Percentiles rank a stretch among this genome's conserved stretches.
Conservation (phyloP, 495 filamentous ascomycete species). For the Penicillium desertorum region DNA sequence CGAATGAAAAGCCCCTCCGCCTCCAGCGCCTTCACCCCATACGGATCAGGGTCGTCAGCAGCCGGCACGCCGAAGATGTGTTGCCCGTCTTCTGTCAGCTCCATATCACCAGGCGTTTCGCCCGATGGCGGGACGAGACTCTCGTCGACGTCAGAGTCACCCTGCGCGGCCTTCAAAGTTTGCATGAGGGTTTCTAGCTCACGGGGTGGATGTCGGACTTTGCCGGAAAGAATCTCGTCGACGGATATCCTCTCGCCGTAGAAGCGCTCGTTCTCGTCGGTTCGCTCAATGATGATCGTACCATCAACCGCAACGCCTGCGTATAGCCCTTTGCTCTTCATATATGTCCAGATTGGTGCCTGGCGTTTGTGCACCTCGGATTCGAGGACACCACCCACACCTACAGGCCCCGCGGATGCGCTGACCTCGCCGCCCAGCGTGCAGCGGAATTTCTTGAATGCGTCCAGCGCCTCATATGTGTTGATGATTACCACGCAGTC, state of each 20-base stretch:
- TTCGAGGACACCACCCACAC: conserved; percentile 69
- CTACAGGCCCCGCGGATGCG: conserved; percentile 77
- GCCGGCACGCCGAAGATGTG: conserved; percentile 72
- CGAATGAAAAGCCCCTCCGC: conserved; percentile 81
- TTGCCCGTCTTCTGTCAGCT: conserved; percentile 46
- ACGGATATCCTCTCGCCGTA: conserved; percentile 72
- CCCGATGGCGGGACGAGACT: conserved; percentile 50
- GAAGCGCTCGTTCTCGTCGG: conserved; percentile 86
- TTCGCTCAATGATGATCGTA: conserved; percentile 78
- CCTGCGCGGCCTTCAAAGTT: conserved; percentile 83
- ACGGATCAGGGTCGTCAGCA: conserved; percentile 76
- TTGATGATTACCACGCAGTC: conserved; percentile 92
- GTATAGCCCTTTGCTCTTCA: conserved; percentile 84
- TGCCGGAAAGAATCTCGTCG: conserved; percentile 79
- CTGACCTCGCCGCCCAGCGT: conserved; percentile 78
- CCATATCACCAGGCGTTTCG: conserved; percentile 72
- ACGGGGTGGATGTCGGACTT: conserved; percentile 66
- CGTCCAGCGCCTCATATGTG: conserved; percentile 72
- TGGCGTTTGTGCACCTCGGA: conserved; percentile 68
- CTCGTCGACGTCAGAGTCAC: conserved; percentile 69
- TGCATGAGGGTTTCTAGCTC: conserved; percentile 65
- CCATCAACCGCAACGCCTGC: conserved; percentile 81
- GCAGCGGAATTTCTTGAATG: conserved; percentile 73
- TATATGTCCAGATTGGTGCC: conserved; percentile 80
- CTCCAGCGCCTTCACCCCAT: conserved; percentile 81